phyloP scores from a whole-genome alignment of 2,329 filamentous ascomycete genomes.

The Teratosphaeria nubilosa region DNA sequence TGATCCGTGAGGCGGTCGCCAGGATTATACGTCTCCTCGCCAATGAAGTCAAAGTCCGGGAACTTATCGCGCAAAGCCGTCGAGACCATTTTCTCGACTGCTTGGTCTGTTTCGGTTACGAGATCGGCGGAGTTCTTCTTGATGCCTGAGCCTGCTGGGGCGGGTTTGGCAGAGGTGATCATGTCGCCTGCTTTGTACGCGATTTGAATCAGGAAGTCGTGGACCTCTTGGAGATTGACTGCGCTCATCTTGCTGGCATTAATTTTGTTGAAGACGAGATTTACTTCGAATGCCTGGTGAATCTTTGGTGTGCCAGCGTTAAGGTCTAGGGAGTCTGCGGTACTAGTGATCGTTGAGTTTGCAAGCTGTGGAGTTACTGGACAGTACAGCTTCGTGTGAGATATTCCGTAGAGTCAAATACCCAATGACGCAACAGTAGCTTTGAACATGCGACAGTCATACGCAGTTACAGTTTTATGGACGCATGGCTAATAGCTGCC shows the following conservation, averaged over 20 bases:
- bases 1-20: constrained; percentile 48
- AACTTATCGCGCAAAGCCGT: constrained; percentile 41
- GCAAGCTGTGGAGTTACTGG: too few species aligned
- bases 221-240: constrained; percentile 36
- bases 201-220: constrained; percentile 38
- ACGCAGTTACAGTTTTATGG: too few species aligned
- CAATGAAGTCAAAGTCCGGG: constrained; percentile 53
- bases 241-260: neutral
- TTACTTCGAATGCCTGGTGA: too few species aligned
- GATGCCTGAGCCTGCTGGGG: constrained; percentile 26
- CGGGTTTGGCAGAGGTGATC: constrained; percentile 36
- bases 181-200: constrained; percentile 37
- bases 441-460: too few species aligned
- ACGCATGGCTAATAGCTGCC: too few species aligned
- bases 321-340: too few species aligned
- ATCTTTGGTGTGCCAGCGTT: too few species aligned
- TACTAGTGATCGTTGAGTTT: too few species aligned
- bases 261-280: too few species aligned
- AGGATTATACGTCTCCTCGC: constrained; percentile 65
- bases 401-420: too few species aligned
- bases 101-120: constrained; percentile 54
- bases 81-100: constrained; percentile 50
- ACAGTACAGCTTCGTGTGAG: too few species aligned
- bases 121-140: constrained; percentile 50
- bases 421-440: too few species aligned